A percentile compares a stretch with the other conserved stretches of the same genome.
Evolutionary conservation across 345 rosid species (phyloP).

Genomic region (Eucalyptus curtisii): DNA sequence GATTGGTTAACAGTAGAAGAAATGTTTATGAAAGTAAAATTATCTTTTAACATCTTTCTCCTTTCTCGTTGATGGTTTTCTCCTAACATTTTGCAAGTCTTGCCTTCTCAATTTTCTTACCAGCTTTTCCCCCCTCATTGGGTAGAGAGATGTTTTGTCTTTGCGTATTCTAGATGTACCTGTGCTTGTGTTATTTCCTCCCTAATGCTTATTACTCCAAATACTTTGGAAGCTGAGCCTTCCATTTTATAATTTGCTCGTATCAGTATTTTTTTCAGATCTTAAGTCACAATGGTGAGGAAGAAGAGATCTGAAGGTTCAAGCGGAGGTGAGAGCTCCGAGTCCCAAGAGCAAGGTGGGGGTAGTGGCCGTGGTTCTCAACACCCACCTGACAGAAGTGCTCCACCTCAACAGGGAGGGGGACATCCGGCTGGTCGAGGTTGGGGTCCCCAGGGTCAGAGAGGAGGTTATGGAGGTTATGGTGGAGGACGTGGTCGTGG

Average conservation of each 20-base stretch:
- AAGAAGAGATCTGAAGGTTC: constrained; percentile 61
- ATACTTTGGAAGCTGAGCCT: neutral
- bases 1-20: neutral
- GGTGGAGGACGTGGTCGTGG: constrained; percentile 58
- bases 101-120: neutral
- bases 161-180: neutral
- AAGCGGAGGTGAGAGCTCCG: constrained; percentile 63
- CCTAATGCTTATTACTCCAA: neutral
- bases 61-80: neutral
- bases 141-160: neutral
- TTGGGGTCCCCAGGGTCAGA: constrained; percentile 46
- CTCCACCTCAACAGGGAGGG: constrained; percentile 30
- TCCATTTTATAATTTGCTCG: neutral
- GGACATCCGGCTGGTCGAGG: constrained; percentile 53
- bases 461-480: constrained; percentile 60
- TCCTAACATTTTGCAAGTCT: neutral
- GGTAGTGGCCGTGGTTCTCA: constrained; percentile 41
- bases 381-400: constrained; percentile 27
- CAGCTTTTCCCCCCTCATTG: neutral
- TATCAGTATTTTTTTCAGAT: neutral
- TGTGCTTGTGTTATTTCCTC: neutral
- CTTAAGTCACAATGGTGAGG: constrained; percentile 29
- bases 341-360: constrained; percentile 31
- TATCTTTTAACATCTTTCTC: neutral
- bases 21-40: neutral